Evolutionary conservation across 768 basidiomycete genomes (phyloP).

Genomic region (Strobilomyces echinocephalus): DNA sequence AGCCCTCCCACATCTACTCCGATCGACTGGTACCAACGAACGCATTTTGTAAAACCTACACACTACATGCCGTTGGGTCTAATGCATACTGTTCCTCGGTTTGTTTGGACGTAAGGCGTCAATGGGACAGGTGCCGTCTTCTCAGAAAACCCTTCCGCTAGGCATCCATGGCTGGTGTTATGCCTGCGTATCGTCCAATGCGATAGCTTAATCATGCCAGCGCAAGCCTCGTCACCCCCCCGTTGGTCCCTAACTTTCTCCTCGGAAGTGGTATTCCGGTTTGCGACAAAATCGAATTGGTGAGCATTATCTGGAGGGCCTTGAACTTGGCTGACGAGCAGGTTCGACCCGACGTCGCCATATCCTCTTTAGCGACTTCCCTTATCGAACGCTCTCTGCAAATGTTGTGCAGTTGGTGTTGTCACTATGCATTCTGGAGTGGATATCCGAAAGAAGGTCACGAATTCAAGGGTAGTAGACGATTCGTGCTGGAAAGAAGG

Average conservation of each 20-base stretch:
- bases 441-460: conserved; percentile 24
- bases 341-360: conserved; percentile 21
- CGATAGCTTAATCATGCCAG: conserved; percentile 23
- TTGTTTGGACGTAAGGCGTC: conserved; percentile 34
- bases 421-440: conserved; percentile 29
- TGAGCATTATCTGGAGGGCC: conserved; percentile 24
- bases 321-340: conserved; percentile 19
- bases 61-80: neutral
- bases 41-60: conserved; percentile 8
- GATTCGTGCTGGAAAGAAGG: conserved; percentile 16
- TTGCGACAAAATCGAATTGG: conserved; percentile 26
- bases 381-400: conserved; percentile 1
- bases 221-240: conserved; percentile 8
- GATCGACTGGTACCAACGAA: conserved; percentile 28
- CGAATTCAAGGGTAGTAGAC: conserved; percentile 19
- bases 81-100: conserved; percentile 1
- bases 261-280: conserved; percentile 21
- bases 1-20: conserved; percentile 27
- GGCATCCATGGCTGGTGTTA: conserved; percentile 27
- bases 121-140: conserved; percentile 35
- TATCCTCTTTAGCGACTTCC: conserved; percentile 13
- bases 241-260: neutral
- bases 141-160: conserved; percentile 36
- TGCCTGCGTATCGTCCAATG: conserved; percentile 13
- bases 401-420: conserved; percentile 18